Evolutionary conservation across 164 flowering plant genomes (phyloP).

Genomic region (Macadamia tetraphylla): DNA sequence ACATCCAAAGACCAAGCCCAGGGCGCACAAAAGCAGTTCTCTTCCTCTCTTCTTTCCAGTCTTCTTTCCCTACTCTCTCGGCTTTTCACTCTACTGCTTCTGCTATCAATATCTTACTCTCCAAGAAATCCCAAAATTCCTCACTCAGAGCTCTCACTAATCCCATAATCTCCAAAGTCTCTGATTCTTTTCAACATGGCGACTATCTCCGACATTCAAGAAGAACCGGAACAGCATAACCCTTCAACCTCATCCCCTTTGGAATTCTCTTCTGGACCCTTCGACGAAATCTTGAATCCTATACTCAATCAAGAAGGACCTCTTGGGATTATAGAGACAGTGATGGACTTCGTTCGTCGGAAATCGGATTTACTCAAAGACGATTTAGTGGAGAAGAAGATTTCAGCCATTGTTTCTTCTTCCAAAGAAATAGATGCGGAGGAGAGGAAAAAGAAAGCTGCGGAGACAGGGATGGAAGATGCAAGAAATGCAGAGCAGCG

Average conservation of each 20-base stretch:
- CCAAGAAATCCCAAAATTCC: background rate
- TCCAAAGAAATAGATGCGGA: conserved; percentile 32
- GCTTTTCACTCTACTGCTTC: too few relatives aligned
- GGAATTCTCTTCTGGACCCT: conserved; percentile 1
- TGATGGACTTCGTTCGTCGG: conserved; percentile 37
- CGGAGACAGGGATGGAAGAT: conserved; percentile 8
- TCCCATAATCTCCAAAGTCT: too few relatives aligned
- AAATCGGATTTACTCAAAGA: conserved; percentile 42
- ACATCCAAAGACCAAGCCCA: too few relatives aligned
- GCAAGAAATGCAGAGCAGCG: conserved; percentile 14
- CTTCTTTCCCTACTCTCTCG: too few relatives aligned
- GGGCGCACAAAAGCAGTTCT: too few relatives aligned
- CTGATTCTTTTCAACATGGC: conserved; percentile 31
- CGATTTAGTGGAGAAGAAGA: conserved; percentile 40
- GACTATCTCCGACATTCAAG: conserved; percentile 56
- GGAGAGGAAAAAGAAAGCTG: conserved; percentile 18
- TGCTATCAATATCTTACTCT: background rate
- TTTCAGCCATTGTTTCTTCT: conserved; percentile 27
- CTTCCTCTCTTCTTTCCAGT: too few relatives aligned
- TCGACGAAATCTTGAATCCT: conserved; percentile 9
- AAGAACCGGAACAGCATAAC: conserved; percentile 27
- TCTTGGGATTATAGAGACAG: conserved; percentile 42
- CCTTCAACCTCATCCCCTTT: conserved; percentile 20
- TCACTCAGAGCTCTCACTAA: too few relatives aligned
- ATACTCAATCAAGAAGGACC: conserved; percentile 54